Base-by-base conservation (phyloP, 805 yeast genomes). In the Lipomyces orientalis region DNA sequence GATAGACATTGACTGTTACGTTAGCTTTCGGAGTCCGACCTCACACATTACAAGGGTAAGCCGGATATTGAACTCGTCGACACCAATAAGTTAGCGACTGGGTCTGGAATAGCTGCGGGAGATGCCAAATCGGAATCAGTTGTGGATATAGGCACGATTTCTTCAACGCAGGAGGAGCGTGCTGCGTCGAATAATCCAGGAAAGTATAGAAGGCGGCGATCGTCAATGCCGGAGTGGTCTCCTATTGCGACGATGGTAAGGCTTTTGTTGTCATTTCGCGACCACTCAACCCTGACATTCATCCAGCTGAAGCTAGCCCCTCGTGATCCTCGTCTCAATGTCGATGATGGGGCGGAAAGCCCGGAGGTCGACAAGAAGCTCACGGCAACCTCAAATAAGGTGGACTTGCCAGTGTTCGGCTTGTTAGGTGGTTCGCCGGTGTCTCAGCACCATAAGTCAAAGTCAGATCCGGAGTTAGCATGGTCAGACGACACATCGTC, bases 191-290 rank as follows among this genome's bases (percentile, higher is more conserved):
- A 3, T 16, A 19, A 22, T 43, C 49, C 1, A 12, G 35, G 7
- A 25, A 54, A 33, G 35, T 54, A n/a, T 54, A 54, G 54, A 10
- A 63, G 35, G 25, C 58, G 65, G 5, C 46, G 65, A 16, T 63
- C 65, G 4, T 63, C 65, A 6, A 63, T 63, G 65, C 65, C 65
- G 3, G 65, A 63, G 14, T 63, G 65, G 65, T 58, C 61, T 6
- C 65, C 65, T 6, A 51, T 58, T 39, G 52, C 29, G 5, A 22
- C 51, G 2, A 58, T 37, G 59, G 65, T 63, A 29, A 22, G 54
- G 54, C 25, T 22, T 12, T n/a, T 33, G 22, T 49, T 19, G 5
- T 7, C 7, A n/a, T 7, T 54, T 54, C 14, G n/a, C 2, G 4
- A 6, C 54, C 19, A 12, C 25, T 6, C 31, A 54, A 61, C 12